phyloP scores from a whole-genome alignment of 192 early-diverging fungal species.

The Coemansia sp. region DNA sequence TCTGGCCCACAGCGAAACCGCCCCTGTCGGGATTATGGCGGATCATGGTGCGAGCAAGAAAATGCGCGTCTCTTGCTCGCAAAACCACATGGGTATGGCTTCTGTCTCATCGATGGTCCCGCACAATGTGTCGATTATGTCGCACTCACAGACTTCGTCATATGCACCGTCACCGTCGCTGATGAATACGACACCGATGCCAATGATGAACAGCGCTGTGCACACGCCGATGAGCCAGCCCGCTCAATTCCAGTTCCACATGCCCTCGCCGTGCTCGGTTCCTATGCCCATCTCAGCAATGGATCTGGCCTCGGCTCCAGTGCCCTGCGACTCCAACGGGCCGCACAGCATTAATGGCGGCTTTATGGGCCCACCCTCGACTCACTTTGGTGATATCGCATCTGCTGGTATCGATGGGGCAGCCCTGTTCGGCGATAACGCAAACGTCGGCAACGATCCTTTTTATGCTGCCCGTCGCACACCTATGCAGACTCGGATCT shows the following conservation, averaged over 20 bases:
- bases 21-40: slow-evolving; percentile 18
- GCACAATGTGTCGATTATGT: slow-evolving; percentile 15
- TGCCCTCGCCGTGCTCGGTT: slow-evolving; percentile 52
- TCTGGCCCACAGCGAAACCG: slow-evolving; percentile 35
- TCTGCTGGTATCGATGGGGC: slow-evolving; percentile 27
- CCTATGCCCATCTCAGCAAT: slow-evolving; percentile 49
- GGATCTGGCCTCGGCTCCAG: slow-evolving; percentile 43
- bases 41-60: slow-evolving; percentile 40
- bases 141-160: slow-evolving; percentile 37
- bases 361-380: slow-evolving; percentile 24
- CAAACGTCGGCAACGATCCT: slow-evolving; percentile 15
- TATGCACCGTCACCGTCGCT: slow-evolving; percentile 42
- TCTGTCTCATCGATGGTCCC: slow-evolving; percentile 14
- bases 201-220: slow-evolving; percentile 25
- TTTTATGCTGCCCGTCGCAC: slow-evolving; percentile 32
- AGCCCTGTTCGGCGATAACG: slow-evolving; percentile 32
- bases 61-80: slow-evolving; percentile 53
- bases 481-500: slow-evolving; percentile 38
- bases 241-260: slow-evolving; percentile 50
- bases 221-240: slow-evolving; percentile 46
- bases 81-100: slow-evolving; percentile 28
- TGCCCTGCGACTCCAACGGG: slow-evolving; percentile 16
- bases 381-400: slow-evolving; percentile 17
- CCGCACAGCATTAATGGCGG: slow-evolving; percentile 26
- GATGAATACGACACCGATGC: slow-evolving; percentile 36